Conservation (phyloP, 495 filamentous ascomycete species). For the Copromyces sp. region DNA sequence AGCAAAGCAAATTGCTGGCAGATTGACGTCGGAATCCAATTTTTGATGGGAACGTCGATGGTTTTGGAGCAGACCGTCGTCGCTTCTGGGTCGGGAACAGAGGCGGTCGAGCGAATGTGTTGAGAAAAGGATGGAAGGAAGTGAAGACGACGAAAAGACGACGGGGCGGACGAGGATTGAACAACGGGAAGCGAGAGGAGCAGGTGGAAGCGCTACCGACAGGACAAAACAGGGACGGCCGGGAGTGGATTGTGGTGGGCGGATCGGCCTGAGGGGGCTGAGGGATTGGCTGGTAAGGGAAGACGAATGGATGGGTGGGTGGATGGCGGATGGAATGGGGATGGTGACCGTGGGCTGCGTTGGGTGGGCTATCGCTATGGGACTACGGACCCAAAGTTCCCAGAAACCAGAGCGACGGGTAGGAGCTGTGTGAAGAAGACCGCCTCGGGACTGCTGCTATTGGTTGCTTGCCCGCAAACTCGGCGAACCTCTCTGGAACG, state of each 20-base stretch:
- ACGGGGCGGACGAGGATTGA: background rate
- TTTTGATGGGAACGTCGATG: background rate
- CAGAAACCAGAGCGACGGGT: slow-evolving; percentile 27
- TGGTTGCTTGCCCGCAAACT: slow-evolving; percentile 10
- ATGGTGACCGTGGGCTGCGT: background rate
- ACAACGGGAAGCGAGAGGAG: background rate
- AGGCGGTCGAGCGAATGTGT: background rate
- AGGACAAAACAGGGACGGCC: background rate
- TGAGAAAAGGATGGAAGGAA: background rate
- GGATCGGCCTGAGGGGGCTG: background rate
- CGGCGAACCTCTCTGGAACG: background rate
- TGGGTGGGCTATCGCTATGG: background rate
- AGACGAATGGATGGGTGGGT: background rate
- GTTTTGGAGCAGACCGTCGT: background rate
- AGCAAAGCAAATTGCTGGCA: background rate
- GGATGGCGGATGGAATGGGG: slow-evolving; percentile 1
- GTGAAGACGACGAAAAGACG: background rate
- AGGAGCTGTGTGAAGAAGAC: slow-evolving; percentile 6
- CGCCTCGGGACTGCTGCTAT: slow-evolving; percentile 16
- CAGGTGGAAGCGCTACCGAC: background rate
- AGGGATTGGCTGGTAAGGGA: background rate
- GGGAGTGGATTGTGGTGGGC: background rate
- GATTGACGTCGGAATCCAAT: background rate
- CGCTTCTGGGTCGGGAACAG: background rate
- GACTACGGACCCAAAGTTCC: slow-evolving; percentile 15